These are phyloP conservation scores for Nepenthes mirabilis DNA, from an alignment of 148 eudicot species.

Conservation along the genomic window DNA sequence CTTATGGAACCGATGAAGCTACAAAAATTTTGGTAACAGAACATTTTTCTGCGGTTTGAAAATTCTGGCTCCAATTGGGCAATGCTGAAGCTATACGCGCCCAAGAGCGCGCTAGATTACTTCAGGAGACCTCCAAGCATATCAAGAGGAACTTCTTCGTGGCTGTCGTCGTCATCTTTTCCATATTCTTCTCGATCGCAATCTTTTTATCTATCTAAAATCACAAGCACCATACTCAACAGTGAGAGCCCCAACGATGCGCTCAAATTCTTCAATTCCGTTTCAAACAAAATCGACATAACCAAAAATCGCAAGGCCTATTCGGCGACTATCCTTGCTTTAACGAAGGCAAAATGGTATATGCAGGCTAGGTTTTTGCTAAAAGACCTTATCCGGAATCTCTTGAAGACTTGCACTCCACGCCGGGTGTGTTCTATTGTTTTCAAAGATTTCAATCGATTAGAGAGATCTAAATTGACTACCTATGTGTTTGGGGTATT, in stretches of 20 bases:
- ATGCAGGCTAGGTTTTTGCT: conserved; percentile 65
- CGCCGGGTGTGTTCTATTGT: conserved; percentile 33
- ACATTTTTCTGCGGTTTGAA: no score
- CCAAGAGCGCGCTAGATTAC: conserved; percentile 9
- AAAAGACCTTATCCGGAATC: conserved; percentile 46
- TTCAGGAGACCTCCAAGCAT: conserved; percentile 6
- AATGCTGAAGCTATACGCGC: conserved; percentile 37
- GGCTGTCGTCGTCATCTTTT: background rate
- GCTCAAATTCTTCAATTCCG: conserved; percentile 31
- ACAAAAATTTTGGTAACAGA: no score
- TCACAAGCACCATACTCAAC: conserved; percentile 34
- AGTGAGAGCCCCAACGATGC: conserved; percentile 44
- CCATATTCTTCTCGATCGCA: conserved; percentile 15
- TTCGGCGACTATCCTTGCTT: conserved; percentile 32
- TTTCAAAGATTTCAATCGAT: conserved; percentile 33
- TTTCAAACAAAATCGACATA: conserved; percentile 21
- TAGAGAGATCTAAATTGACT: conserved; percentile 16
- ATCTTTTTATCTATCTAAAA: conserved; percentile 14
- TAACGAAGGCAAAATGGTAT: conserved; percentile 38
- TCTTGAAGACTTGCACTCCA: conserved; percentile 29
- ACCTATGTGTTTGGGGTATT: conserved; percentile 52
- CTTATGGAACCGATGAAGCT: no score
- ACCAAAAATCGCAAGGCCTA: conserved; percentile 33
- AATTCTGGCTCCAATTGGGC: background rate
- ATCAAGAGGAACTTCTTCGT: background rate